Conservation (phyloP, 176 grass and related monocot genomes). For the Oryza coarctata region DNA sequence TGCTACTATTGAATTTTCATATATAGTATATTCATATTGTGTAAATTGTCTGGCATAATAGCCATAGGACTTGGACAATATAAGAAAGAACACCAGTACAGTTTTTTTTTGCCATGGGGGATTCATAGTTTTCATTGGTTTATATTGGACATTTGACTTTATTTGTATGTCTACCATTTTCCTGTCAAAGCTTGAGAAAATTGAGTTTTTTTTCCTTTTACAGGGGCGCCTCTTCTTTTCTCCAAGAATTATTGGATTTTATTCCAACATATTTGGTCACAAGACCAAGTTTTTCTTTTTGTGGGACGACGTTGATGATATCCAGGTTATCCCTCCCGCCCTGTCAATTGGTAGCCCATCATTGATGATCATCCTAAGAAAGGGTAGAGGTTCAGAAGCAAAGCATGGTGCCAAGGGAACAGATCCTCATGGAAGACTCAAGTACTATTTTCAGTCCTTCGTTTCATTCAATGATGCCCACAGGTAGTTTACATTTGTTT, state of each 20-base stretch:
- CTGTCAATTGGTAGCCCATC: slow-evolving; percentile 80
- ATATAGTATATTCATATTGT: neutral
- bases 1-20: slow-evolving; percentile 10
- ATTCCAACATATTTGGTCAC: slow-evolving; percentile 91
- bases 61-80: neutral
- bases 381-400: slow-evolving; percentile 83
- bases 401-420: slow-evolving; percentile 76
- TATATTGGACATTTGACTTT: neutral
- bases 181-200: neutral
- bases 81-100: neutral
- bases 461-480: slow-evolving; percentile 86
- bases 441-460: slow-evolving; percentile 93
- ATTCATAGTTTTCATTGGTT: slow-evolving; percentile 5
- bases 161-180: slow-evolving; percentile 24
- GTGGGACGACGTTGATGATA: slow-evolving; percentile 95
- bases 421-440: slow-evolving; percentile 66
- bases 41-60: neutral
- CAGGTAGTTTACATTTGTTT: slow-evolving; percentile 56
- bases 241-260: slow-evolving; percentile 96
- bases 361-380: slow-evolving; percentile 74
- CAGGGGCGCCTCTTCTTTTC: slow-evolving; percentile 94
- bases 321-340: slow-evolving; percentile 74
- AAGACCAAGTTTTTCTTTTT: slow-evolving; percentile 99
- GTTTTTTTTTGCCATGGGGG: neutral
- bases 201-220: slow-evolving; percentile 15